Percentiles rank a stretch among this genome's conserved stretches.
Evolutionary conservation across 805 yeast species (phyloP).

Genomic region (Metschnikowia hibisci): DNA sequence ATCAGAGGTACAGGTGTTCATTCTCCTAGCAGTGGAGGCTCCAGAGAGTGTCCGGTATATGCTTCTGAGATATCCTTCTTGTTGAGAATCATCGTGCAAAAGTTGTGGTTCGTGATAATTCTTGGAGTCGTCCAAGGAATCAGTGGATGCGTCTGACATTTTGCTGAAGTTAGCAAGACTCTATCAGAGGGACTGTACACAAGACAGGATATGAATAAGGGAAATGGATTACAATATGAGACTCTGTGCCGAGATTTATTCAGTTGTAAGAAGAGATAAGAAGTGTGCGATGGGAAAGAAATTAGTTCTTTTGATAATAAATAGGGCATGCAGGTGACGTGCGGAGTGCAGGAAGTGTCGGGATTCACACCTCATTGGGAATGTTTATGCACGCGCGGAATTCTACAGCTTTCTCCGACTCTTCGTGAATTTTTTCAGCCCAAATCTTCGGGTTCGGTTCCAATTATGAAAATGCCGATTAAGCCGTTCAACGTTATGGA

Average conservation of each 20-base stretch:
- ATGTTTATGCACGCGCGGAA: slow-evolving; percentile 2
- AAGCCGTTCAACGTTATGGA: no score
- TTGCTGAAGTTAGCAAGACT: not conserved
- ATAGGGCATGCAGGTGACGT: not conserved
- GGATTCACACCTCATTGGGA: not conserved
- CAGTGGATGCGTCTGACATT: not conserved
- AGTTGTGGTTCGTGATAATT: not conserved
- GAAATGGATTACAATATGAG: not conserved
- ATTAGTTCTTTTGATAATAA: not conserved
- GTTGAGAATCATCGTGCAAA: not conserved
- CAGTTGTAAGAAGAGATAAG: no score
- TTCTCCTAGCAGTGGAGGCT: slow-evolving; percentile 6
- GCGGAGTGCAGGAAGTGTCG: not conserved
- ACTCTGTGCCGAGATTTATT: no score
- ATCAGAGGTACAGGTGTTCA: slow-evolving; percentile 11
- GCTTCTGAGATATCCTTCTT: slow-evolving; percentile 2
- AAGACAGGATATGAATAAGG: not conserved
- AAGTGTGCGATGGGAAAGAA: not conserved
- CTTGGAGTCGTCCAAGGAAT: not conserved
- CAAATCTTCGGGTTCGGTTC: no score
- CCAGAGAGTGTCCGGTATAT: slow-evolving; percentile 11
- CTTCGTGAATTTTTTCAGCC: not conserved
- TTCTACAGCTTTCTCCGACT: not conserved
- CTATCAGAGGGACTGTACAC: no score
- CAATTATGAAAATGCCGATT: no score